These are phyloP conservation scores for Hypomontagnella submonticulosa DNA, from an alignment of 495 filamentous ascomycete genomes.

Conservation along the genomic window DNA sequence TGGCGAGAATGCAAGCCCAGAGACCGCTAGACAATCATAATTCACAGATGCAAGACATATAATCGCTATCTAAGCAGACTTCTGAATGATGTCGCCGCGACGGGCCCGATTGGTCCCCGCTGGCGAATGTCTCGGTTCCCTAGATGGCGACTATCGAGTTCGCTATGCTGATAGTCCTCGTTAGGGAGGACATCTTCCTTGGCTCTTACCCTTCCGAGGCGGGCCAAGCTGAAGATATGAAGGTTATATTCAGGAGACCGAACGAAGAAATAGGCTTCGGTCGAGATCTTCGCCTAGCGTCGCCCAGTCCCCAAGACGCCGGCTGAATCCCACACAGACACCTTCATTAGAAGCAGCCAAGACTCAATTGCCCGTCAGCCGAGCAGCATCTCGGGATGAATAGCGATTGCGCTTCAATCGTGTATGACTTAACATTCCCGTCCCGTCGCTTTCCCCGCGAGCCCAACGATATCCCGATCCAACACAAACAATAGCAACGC, in stretches of 20 bases:
- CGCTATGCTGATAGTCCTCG: constrained; percentile 22
- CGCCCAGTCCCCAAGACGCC: constrained; percentile 31
- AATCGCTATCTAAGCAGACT: constrained; percentile 20
- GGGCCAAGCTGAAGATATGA: constrained; percentile 43
- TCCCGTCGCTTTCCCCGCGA: neutral
- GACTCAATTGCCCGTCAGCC: constrained; percentile 30
- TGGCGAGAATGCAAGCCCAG: constrained; percentile 35
- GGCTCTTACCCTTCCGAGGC: constrained; percentile 28
- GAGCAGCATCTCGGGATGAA: constrained; percentile 22
- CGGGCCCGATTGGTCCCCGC: constrained; percentile 28
- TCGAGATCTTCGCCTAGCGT: constrained; percentile 42
- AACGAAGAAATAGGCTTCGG: constrained; percentile 36
- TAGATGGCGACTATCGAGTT: constrained; percentile 23
- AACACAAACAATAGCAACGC: neutral
- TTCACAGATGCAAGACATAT: constrained; percentile 19
- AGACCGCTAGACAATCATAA: constrained; percentile 17
- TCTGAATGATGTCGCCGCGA: neutral
- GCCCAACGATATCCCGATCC: constrained; percentile 2
- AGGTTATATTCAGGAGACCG: constrained; percentile 32
- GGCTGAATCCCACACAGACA: constrained; percentile 35
- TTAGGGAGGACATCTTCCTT: constrained; percentile 24
- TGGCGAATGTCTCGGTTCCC: constrained; percentile 22
- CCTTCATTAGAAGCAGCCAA: constrained; percentile 25
- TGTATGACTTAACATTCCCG: constrained; percentile 3
- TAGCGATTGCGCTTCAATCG: constrained; percentile 9